phyloP scores from a whole-genome alignment of 441 rosid genomes.

The Bruguiera hainesii region DNA sequence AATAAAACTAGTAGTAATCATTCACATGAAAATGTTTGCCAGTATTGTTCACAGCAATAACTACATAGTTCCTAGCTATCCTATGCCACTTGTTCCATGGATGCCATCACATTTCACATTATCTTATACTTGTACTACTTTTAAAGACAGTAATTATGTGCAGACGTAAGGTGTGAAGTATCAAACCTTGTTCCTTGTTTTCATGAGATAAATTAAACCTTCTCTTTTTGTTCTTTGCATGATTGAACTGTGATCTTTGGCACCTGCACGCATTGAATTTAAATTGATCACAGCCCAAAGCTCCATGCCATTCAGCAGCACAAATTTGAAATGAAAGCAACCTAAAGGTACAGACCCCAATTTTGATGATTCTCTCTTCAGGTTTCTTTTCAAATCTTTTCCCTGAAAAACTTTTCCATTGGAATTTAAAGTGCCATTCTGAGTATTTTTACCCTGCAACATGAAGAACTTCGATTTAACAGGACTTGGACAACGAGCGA shows the following conservation, averaged over 20 bases:
- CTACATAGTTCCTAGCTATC: too few relatives aligned
- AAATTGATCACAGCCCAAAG: constrained; percentile 12
- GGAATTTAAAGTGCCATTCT: constrained; percentile 25
- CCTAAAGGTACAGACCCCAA: constrained; percentile 39
- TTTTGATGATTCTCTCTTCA: constrained; percentile 33
- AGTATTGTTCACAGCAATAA: too few relatives aligned
- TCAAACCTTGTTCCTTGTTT: constrained; percentile 52
- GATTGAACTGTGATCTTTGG: constrained; percentile 53
- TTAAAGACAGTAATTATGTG: not conserved
- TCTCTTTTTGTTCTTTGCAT: constrained; percentile 39
- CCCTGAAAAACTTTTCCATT: constrained; percentile 35
- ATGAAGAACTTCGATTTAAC: constrained; percentile 23
- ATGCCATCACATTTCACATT: not conserved
- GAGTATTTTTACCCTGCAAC: constrained; percentile 48
- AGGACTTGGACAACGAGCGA: constrained; percentile 9
- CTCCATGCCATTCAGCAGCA: constrained; percentile 13
- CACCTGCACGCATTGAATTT: constrained; percentile 38
- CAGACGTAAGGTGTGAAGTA: not conserved
- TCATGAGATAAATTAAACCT: constrained; percentile 40
- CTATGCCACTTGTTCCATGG: not conserved
- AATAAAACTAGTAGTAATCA: too few relatives aligned
- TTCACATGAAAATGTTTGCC: too few relatives aligned
- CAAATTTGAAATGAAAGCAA: constrained; percentile 11
- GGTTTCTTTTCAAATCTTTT: constrained; percentile 37
- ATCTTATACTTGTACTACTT: not conserved